A percentile compares a stretch with the other conserved stretches of the same genome.
Conservation (phyloP, 805 yeast genomes). For the Debaryomyces prosopidis region DNA sequence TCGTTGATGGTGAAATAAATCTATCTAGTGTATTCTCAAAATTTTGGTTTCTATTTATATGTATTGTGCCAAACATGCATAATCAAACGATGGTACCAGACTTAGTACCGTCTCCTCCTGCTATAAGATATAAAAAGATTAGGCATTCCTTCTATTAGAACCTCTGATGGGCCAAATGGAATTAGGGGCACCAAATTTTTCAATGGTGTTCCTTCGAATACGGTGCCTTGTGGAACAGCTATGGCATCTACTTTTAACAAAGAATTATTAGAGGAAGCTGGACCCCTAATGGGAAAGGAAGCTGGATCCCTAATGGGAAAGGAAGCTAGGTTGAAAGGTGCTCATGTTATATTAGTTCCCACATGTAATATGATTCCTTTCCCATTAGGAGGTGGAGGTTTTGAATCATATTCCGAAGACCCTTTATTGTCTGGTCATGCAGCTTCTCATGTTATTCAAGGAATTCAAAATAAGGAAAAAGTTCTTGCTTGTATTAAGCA, state of each 20-base stretch:
- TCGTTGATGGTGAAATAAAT: no score
- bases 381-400: slow-evolving; percentile 63
- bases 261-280: slow-evolving; percentile 49
- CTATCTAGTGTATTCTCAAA: no score
- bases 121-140: slow-evolving; percentile 41
- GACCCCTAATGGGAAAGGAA: slow-evolving; percentile 53
- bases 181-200: slow-evolving; percentile 59
- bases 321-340: slow-evolving; percentile 57
- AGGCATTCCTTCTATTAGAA: slow-evolving; percentile 48
- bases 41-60: no score
- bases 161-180: slow-evolving; percentile 66
- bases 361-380: slow-evolving; percentile 54
- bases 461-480: slow-evolving; percentile 49
- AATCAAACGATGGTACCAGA: no score
- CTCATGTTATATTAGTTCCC: slow-evolving; percentile 40
- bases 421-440: slow-evolving; percentile 49
- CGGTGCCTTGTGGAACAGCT: slow-evolving; percentile 63
- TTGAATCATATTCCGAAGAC: slow-evolving; percentile 64
- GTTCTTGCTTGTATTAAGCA: slow-evolving; percentile 62
- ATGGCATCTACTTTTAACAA: slow-evolving; percentile 58
- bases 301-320: slow-evolving; percentile 56
- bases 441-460: slow-evolving; percentile 52
- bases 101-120: no score
- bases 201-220: slow-evolving; percentile 53
- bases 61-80: background rate